These are phyloP conservation scores for Diospyros kaki DNA, from an alignment of 148 eudicot genomes.

Conservation along the genomic window DNA sequence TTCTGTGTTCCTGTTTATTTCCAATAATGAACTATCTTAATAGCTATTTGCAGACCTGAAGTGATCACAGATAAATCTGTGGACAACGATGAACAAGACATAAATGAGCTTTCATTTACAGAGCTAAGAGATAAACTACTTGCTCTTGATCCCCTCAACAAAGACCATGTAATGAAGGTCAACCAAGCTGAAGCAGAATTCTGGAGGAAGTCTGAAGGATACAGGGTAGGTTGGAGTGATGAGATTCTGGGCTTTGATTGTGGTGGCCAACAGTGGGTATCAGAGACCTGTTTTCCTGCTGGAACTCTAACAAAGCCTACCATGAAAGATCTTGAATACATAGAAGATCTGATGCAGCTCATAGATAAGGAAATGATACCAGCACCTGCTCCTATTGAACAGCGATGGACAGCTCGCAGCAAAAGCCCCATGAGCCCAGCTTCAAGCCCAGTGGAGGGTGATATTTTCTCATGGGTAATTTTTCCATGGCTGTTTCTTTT, in stretches of 20 bases:
- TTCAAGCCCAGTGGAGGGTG: constrained; percentile 68
- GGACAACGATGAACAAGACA: constrained; percentile 41
- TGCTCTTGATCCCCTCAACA: constrained; percentile 80
- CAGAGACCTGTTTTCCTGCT: constrained; percentile 93
- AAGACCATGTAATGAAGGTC: constrained; percentile 67
- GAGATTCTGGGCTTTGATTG: constrained; percentile 96
- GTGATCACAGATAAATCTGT: constrained; percentile 23
- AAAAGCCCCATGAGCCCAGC: constrained; percentile 93
- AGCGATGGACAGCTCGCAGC: constrained; percentile 88
- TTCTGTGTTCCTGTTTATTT: constrained; percentile 5
- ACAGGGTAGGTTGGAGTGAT: constrained; percentile 96
- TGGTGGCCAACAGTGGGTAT: constrained; percentile 99
- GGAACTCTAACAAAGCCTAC: constrained; percentile 77
- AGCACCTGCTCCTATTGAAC: constrained; percentile 96
- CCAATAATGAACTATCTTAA: constrained; percentile 9
- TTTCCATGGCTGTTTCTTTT: not conserved
- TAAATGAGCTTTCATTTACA: constrained; percentile 70
- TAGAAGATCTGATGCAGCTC: constrained; percentile 69
- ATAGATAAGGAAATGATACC: constrained; percentile 78
- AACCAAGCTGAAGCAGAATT: constrained; percentile 92
- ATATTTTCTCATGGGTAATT: constrained; percentile 93
- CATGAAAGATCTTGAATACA: constrained; percentile 87
- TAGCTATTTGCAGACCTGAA: constrained; percentile 48
- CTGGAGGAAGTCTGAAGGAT: constrained; percentile 94
- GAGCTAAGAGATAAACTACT: constrained; percentile 88